Percentiles rank a stretch among this genome's conserved stretches.
These are phyloP conservation scores for Hemerocallis citrina DNA, from an alignment of 106 monocot genomes.

Conservation along the genomic window DNA sequence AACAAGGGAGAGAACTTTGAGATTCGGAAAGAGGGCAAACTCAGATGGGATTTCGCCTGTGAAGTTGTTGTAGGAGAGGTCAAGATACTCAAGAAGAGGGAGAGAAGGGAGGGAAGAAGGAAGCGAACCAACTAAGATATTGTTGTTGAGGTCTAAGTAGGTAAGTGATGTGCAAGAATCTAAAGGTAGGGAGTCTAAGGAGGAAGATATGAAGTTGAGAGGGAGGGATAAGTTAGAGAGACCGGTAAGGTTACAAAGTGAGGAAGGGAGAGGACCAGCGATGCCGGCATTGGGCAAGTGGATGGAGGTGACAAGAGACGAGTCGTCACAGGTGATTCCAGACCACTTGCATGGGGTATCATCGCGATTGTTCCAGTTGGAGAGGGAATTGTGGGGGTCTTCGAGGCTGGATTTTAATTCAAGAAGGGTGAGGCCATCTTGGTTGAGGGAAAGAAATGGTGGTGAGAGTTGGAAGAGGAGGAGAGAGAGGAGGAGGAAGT, in stretches of 20 bases:
- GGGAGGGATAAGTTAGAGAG: conserved; percentile 36
- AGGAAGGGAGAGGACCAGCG: conserved; percentile 22
- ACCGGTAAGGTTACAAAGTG: conserved; percentile 41
- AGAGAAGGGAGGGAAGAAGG: conserved; percentile 23
- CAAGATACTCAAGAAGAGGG: conserved; percentile 33
- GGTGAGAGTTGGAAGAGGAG: background rate
- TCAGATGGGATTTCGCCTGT: conserved; percentile 42
- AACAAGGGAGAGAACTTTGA: conserved; percentile 39
- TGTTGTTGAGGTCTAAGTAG: conserved; percentile 52
- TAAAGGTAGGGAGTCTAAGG: conserved; percentile 19
- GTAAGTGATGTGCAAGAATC: conserved; percentile 26
- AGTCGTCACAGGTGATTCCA: conserved; percentile 23
- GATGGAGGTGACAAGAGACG: conserved; percentile 12
- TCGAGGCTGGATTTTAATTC: conserved; percentile 22
- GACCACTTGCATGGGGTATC: conserved; percentile 45
- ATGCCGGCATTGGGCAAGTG: conserved; percentile 10
- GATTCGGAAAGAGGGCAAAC: conserved; percentile 24
- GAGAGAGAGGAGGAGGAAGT: background rate
- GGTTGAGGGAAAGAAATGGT: conserved; percentile 3
- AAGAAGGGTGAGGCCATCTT: conserved; percentile 30
- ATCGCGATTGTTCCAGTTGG: conserved; percentile 29
- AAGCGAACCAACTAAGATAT: conserved; percentile 38
- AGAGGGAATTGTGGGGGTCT: conserved; percentile 13
- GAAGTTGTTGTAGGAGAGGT: conserved; percentile 48
- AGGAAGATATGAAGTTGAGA: conserved; percentile 50